phyloP scores from a whole-genome alignment of 345 rosid genomes.

The Populus nigra region DNA sequence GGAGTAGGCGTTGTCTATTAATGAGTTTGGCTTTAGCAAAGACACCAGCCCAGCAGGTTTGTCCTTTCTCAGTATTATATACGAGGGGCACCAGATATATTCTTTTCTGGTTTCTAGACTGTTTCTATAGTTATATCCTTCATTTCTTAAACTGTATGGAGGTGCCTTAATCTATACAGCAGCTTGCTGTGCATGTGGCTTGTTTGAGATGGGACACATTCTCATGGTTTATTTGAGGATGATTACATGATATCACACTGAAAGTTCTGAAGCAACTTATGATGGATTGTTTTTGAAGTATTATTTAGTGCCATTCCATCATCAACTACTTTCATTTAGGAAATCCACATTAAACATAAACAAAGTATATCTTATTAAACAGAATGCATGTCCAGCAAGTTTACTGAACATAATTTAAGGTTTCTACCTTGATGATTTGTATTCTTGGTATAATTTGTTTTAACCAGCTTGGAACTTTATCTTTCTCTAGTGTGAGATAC shows the following conservation, averaged over 20 bases:
- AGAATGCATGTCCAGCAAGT: neutral
- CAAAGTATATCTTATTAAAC: neutral
- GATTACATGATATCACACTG: neutral
- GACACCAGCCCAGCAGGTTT: slow-evolving; percentile 80
- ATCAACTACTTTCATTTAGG: slow-evolving; percentile 4
- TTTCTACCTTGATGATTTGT: neutral
- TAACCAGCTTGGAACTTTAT: slow-evolving; percentile 25
- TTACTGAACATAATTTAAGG: neutral
- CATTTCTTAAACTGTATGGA: too few species aligned
- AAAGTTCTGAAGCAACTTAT: neutral
- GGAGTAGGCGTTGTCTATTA: slow-evolving; percentile 87
- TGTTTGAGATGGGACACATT: slow-evolving; percentile 2
- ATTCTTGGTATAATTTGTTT: neutral
- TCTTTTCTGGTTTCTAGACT: neutral
- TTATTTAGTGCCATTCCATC: too few species aligned
- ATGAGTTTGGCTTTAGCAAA: slow-evolving; percentile 94
- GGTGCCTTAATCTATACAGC: neutral
- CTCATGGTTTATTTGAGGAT: neutral
- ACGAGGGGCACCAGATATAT: neutral
- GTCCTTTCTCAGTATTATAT: slow-evolving; percentile 6
- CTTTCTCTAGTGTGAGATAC: slow-evolving; percentile 75
- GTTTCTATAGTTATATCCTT: slow-evolving; percentile 1
- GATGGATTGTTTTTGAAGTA: too few species aligned
- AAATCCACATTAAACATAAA: neutral
- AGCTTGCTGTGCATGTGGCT: neutral